Evolutionary conservation across 176 grass and related monocot genomes (phyloP).

Genomic region (Triticum urartu): DNA sequence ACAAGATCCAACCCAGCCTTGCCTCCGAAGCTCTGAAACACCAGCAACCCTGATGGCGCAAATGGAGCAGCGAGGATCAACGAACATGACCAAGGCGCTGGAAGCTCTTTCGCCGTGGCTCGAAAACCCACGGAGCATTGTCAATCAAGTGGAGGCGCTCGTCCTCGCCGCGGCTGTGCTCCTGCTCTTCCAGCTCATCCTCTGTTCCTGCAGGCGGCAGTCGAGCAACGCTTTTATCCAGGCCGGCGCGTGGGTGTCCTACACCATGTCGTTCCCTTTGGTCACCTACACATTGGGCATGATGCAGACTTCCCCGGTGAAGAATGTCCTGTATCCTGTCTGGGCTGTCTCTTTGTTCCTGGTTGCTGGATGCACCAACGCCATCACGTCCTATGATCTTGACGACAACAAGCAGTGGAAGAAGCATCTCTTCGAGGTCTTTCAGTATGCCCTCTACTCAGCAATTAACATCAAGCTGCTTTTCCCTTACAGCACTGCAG

Average conservation of each 20-base stretch:
- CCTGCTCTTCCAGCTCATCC: neutral
- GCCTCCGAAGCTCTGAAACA: no score
- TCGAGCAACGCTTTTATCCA: neutral
- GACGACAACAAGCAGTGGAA: neutral
- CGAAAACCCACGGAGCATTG: neutral
- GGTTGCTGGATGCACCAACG: neutral
- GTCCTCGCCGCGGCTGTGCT: neutral
- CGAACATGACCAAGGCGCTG: no score
- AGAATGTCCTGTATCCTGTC: neutral
- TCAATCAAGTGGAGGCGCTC: neutral
- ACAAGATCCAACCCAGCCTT: no score
- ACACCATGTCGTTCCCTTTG: neutral
- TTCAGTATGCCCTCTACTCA: no score
- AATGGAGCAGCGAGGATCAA: no score
- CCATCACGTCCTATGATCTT: neutral
- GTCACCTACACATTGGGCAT: neutral
- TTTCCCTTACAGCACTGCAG: no score
- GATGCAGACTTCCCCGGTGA: neutral
- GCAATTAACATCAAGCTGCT: no score
- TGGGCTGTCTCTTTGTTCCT: neutral
- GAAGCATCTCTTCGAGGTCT: neutral
- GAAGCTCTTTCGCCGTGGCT: neutral
- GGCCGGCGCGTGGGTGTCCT: neutral
- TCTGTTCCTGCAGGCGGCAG: neutral
- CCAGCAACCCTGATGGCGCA: no score